A percentile compares a stretch with the other conserved stretches of the same genome.
phyloP scores from a whole-genome alignment of 2,329 filamentous ascomycete genomes.

The Fusarium napiforme region DNA sequence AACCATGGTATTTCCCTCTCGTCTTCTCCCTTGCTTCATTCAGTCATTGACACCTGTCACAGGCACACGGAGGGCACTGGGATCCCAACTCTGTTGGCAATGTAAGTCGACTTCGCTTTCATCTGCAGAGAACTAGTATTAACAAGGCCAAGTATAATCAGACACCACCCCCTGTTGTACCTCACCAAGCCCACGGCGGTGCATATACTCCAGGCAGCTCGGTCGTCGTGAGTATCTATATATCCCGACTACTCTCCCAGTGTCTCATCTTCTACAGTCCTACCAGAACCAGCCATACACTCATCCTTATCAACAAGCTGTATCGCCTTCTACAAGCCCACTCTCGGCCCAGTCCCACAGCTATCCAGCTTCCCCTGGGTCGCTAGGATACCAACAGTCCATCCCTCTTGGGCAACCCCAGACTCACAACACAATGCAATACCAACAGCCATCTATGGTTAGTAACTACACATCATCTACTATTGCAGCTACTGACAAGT shows the following conservation, averaged over 20 bases:
- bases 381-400: constrained; percentile 21
- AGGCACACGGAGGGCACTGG: constrained; percentile 41
- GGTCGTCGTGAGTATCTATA: constrained; percentile 27
- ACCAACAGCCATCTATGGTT: constrained; percentile 38
- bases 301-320: constrained; percentile 33
- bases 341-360: constrained; percentile 26
- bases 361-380: constrained; percentile 19
- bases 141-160: constrained; percentile 34
- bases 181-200: constrained; percentile 39
- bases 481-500: constrained; percentile 4
- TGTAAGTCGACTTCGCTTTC: constrained; percentile 4
- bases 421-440: constrained; percentile 36
- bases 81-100: constrained; percentile 37
- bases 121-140: not conserved
- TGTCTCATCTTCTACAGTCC: constrained; percentile 30
- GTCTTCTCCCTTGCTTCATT: not conserved
- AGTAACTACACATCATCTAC: not conserved
- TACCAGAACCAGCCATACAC: constrained; percentile 37
- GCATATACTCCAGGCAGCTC: constrained; percentile 42
- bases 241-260: not conserved
- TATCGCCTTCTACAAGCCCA: constrained; percentile 37
- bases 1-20: constrained; percentile 35
- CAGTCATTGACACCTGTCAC: not conserved
- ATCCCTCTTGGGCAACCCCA: constrained; percentile 17
- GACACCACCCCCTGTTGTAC: constrained; percentile 14